phyloP scores from a whole-genome alignment of 1,284 basidiomycete genomes.

The Hortiboletus rubellus region DNA sequence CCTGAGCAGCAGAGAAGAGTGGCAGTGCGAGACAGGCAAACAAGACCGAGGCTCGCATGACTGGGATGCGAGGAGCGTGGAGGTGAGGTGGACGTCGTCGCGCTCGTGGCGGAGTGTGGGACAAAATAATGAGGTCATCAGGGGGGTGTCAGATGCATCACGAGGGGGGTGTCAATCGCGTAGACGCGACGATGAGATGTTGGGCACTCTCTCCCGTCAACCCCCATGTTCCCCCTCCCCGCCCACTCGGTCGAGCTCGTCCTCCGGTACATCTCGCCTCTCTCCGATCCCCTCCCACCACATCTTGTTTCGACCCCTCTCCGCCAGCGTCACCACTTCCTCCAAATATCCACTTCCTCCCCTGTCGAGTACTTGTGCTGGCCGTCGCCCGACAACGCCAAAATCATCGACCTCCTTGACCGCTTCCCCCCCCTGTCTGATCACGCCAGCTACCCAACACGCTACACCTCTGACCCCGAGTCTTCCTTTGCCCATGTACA shows the following conservation, averaged over 20 bases:
- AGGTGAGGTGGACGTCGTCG: slow-evolving; percentile 1
- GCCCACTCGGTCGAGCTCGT: slow-evolving; percentile 42
- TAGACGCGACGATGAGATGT: background rate
- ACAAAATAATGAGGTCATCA: slow-evolving; percentile 13
- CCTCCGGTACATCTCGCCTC: slow-evolving; percentile 60
- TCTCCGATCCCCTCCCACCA: slow-evolving; percentile 51
- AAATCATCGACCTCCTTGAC: slow-evolving; percentile 49
- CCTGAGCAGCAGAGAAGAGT: slow-evolving; percentile 30
- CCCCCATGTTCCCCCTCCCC: slow-evolving; percentile 18
- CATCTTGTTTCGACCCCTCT: slow-evolving; percentile 62
- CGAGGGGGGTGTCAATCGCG: slow-evolving; percentile 13
- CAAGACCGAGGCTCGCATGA: slow-evolving; percentile 26
- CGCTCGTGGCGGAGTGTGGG: slow-evolving; percentile 9
- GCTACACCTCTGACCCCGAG: slow-evolving; percentile 62
- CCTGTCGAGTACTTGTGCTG: slow-evolving; percentile 63
- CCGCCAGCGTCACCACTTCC: slow-evolving; percentile 65
- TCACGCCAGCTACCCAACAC: slow-evolving; percentile 43
- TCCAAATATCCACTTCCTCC: slow-evolving; percentile 51
- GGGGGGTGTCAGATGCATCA: slow-evolving; percentile 8
- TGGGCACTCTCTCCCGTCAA: background rate
- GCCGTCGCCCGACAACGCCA: slow-evolving; percentile 50
- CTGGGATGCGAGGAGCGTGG: background rate
- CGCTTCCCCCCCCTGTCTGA: slow-evolving; percentile 30
- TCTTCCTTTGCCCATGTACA: slow-evolving; percentile 61
- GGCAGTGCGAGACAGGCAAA: slow-evolving; percentile 27